Conservation (phyloP, 2,329 filamentous ascomycete species). For the Sphaceloma murrayae region DNA sequence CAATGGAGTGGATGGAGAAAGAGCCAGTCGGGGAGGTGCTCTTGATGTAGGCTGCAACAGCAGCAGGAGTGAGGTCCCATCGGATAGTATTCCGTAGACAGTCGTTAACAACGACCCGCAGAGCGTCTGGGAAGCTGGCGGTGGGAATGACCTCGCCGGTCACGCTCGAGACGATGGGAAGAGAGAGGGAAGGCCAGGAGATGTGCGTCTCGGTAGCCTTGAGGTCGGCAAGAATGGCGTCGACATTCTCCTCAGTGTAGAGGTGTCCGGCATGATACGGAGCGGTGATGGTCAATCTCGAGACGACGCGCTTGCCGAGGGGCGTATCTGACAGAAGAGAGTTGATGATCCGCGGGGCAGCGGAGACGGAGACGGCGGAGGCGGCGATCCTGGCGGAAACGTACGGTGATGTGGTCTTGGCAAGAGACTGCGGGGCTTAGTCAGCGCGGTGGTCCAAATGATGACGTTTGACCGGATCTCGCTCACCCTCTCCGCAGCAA, state of each 20-base stretch:
- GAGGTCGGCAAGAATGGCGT: slow-evolving; percentile 14
- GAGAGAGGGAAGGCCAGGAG: background rate
- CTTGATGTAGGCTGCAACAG: slow-evolving; percentile 10
- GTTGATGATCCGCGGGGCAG: slow-evolving; percentile 12
- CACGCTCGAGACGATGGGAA: slow-evolving; percentile 16
- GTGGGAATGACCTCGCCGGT: slow-evolving; percentile 10
- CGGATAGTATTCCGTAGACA: slow-evolving; percentile 14
- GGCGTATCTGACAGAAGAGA: slow-evolving; percentile 7
- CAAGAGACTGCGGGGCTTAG: slow-evolving; percentile 15
- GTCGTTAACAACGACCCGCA: slow-evolving; percentile 3
- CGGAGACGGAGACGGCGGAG: slow-evolving; percentile 12
- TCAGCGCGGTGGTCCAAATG: slow-evolving; percentile 1
- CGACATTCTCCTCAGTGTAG: slow-evolving; percentile 15
- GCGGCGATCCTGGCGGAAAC: slow-evolving; percentile 16
- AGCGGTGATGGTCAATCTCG: slow-evolving; percentile 4
- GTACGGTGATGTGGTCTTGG: slow-evolving; percentile 15
- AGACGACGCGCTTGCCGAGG: background rate
- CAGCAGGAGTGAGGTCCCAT: slow-evolving; percentile 14
- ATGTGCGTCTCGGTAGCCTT: background rate
- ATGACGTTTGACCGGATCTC: background rate
- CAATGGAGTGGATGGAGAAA: slow-evolving; percentile 13
- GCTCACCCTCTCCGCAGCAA: slow-evolving; percentile 11
- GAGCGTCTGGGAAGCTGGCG: slow-evolving; percentile 4
- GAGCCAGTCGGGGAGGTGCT: background rate
- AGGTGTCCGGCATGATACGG: slow-evolving; percentile 17